Conservation (phyloP, 805 yeast genomes). For the Ogataea thermomethanolica region DNA sequence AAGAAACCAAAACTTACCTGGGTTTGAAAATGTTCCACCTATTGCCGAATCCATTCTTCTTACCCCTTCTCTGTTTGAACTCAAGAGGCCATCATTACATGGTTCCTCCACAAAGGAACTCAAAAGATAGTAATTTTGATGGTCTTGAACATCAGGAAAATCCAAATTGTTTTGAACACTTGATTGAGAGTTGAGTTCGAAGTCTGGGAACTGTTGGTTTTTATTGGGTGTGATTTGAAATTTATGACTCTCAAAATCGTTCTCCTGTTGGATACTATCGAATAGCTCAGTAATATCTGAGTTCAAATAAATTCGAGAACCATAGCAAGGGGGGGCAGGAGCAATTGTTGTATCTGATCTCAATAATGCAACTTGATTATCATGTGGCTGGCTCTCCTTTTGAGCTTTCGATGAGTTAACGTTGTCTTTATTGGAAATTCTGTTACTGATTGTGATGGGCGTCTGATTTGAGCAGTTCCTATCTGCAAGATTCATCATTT, state of each 20-base stretch:
- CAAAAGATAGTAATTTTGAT: slow-evolving; percentile 9
- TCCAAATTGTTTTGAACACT: slow-evolving; percentile 3
- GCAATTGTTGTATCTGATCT: no score
- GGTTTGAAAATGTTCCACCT: slow-evolving; percentile 3
- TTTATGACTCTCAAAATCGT: slow-evolving; percentile 13
- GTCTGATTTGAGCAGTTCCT: no score
- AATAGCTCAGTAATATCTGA: slow-evolving; percentile 19
- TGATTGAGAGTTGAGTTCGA: slow-evolving; percentile 14
- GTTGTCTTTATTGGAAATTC: no score
- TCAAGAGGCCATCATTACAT: slow-evolving; percentile 3
- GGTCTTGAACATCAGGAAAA: neutral
- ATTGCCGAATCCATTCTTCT: neutral
- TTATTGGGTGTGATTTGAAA: slow-evolving; percentile 14
- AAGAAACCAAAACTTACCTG: slow-evolving; percentile 4
- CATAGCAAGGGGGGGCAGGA: slow-evolving; percentile 3
- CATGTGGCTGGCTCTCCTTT: no score
- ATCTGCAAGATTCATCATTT: no score
- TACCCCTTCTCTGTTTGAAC: neutral
- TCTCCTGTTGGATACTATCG: slow-evolving; percentile 8
- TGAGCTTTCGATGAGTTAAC: no score
- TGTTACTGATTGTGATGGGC: no score
- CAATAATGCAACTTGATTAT: no score
- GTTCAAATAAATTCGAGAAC: slow-evolving; percentile 21
- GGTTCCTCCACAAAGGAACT: slow-evolving; percentile 20
- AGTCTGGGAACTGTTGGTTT: slow-evolving; percentile 17